These are phyloP conservation scores for Sequoiadendron giganteum DNA, from an alignment of 75 land plant genomes.

Conservation along the genomic window DNA sequence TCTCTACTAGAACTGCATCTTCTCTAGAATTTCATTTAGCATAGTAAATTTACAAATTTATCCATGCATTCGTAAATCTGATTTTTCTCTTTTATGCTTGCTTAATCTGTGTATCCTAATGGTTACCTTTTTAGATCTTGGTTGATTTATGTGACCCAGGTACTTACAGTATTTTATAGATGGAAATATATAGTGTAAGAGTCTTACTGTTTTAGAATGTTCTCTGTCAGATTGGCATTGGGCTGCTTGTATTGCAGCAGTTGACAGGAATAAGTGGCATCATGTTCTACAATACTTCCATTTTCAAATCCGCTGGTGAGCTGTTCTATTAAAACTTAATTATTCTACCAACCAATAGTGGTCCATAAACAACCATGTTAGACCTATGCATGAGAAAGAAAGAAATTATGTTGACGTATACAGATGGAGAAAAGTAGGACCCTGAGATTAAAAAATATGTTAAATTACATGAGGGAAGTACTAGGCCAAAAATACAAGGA, in stretches of 20 bases:
- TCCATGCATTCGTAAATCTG: neutral
- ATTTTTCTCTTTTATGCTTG: neutral
- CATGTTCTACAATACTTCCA: slow-evolving; percentile 75
- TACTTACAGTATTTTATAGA: neutral
- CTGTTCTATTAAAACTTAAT: neutral
- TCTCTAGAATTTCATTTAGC: neutral
- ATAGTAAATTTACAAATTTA: neutral
- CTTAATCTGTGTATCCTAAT: neutral
- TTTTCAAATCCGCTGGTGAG: slow-evolving; percentile 88
- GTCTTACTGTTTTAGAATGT: neutral
- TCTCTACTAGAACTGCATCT: neutral
- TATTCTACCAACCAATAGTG: neutral
- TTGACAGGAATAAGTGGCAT: slow-evolving; percentile 90
- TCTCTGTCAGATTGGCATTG: slow-evolving; percentile 75
- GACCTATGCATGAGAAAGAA: neutral
- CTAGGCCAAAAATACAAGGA: neutral
- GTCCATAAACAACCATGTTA: neutral
- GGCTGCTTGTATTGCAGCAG: slow-evolving; percentile 81
- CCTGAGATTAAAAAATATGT: neutral
- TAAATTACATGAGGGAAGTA: neutral
- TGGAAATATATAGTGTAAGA: neutral
- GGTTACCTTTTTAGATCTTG: neutral
- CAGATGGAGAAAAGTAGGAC: neutral
- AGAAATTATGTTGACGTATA: neutral
- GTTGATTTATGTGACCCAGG: neutral